phyloP scores from a whole-genome alignment of 192 early-diverging fungal species.

The Rhizoclosmatium sp. region DNA sequence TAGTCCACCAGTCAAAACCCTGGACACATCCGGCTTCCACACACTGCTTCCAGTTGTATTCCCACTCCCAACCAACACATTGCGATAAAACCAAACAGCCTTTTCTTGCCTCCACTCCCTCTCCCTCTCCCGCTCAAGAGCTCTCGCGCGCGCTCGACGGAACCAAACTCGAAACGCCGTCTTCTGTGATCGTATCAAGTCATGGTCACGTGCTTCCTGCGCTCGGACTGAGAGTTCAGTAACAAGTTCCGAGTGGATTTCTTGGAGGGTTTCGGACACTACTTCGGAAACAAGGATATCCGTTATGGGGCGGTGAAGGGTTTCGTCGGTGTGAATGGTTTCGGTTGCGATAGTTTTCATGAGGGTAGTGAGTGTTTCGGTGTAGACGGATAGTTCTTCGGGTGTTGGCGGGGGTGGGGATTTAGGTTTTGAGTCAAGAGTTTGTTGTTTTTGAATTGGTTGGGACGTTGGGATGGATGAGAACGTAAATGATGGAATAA shows the following conservation, averaged over 20 bases:
- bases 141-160: background rate
- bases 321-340: background rate
- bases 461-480: no score
- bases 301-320: background rate
- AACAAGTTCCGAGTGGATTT: background rate
- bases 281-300: background rate
- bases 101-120: constrained; percentile 1
- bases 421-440: background rate
- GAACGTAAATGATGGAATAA: no score
- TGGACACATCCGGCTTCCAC: background rate
- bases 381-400: background rate
- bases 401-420: background rate
- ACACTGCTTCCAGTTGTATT: background rate
- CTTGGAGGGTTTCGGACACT: background rate
- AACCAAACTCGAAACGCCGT: constrained; percentile 23
- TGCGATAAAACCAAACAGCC: constrained; percentile 30
- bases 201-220: background rate
- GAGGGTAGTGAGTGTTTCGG: background rate
- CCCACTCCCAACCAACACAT: background rate
- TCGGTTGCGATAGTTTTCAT: background rate
- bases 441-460: no score
- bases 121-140: background rate
- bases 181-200: background rate
- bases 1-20: background rate
- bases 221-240: background rate